phyloP scores from a whole-genome alignment of 73 alveolate genomes.

The Durusdinium trenchii region DNA sequence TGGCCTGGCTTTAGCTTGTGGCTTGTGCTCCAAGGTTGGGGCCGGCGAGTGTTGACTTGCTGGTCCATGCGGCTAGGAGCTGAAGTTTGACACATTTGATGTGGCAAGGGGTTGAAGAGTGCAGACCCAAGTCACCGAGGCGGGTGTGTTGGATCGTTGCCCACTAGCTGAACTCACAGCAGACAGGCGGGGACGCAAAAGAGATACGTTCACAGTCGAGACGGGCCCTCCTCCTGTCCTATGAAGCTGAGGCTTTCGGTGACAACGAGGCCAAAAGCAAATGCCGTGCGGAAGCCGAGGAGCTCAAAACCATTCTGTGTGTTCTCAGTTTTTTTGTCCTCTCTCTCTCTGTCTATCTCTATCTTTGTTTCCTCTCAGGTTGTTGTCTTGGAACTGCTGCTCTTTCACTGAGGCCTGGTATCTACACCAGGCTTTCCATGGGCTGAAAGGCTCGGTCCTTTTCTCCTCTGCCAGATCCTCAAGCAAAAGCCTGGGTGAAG shows the following conservation, averaged over 20 bases:
- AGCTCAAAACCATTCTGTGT: not conserved
- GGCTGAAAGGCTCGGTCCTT: constrained; percentile 21
- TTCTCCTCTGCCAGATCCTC: constrained; percentile 65
- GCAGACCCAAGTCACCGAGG: constrained; percentile 4
- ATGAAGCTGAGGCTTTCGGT: constrained; percentile 71
- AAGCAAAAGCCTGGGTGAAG: not conserved
- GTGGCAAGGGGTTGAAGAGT: not conserved
- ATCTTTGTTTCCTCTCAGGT: not conserved
- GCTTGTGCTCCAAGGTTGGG: not conserved
- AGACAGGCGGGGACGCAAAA: too few relatives aligned
- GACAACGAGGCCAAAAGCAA: constrained; percentile 72
- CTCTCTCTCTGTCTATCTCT: not conserved
- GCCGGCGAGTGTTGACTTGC: not conserved
- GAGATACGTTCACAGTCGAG: too few relatives aligned
- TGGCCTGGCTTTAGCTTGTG: not conserved
- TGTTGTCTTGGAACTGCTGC: not conserved
- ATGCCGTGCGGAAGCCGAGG: constrained; percentile 2
- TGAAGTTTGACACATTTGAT: too few relatives aligned
- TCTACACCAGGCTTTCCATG: constrained; percentile 24
- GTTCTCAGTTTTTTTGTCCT: not conserved
- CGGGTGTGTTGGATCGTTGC: constrained; percentile 86
- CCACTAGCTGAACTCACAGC: constrained; percentile 55
- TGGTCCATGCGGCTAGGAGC: constrained; percentile 15
- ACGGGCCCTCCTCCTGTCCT: too few relatives aligned
- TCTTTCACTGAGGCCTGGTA: constrained; percentile 55